Base-by-base conservation (phyloP, 1,284 basidiomycete genomes). In the Ganoderma lingzhi region DNA sequence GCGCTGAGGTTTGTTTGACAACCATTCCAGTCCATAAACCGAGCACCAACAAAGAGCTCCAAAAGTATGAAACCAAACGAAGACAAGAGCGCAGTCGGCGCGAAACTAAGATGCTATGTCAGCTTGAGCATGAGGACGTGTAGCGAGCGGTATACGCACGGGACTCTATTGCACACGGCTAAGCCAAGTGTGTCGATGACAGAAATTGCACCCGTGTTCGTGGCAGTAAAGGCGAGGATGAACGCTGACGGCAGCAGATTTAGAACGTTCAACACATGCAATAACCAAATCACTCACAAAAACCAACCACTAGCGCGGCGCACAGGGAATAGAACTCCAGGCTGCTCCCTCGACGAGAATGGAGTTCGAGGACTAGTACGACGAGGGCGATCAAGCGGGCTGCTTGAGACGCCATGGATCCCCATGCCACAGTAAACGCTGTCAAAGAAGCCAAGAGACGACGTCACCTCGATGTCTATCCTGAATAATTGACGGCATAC, bases 341-440 rank as follows among this genome's bases (percentile, higher is more conserved):
- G 55, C 69, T 75, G 37, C 74, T 75, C 19, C 80, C 74, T 28
- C 81, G 77, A 32, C 83, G 74, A 44, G 70, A 76, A 45, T 78
- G 77, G 58, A 89, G 76, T 61, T 85, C 81, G 28, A 84, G 73
- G 53, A 81, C 76, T 41, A 88, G 76, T n/a, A 84, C 79, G 19
- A 84, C 66, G 19, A 87, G 74, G 2, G 84, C 86, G 41, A 85
- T 76, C 8, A 88, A 78, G 6, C 83, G 81, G 17, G 81, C 82
- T 37, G 81, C 79, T 68, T 85, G 82, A 12, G 81, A 79, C 3
- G 86, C 80, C 77, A 88, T 82, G 51, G 81, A 81, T 32, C 83
- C 82, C 84, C 84, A 86, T 1, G 85, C 85, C 39, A 87, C 77
- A 1, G 86, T 78, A 70, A 88, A 86, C 8, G 84, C 87, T 88